Percentiles rank a stretch among this genome's conserved stretches.
phyloP scores from a whole-genome alignment of 2,329 filamentous ascomycete genomes.

The Xylaria sp. region DNA sequence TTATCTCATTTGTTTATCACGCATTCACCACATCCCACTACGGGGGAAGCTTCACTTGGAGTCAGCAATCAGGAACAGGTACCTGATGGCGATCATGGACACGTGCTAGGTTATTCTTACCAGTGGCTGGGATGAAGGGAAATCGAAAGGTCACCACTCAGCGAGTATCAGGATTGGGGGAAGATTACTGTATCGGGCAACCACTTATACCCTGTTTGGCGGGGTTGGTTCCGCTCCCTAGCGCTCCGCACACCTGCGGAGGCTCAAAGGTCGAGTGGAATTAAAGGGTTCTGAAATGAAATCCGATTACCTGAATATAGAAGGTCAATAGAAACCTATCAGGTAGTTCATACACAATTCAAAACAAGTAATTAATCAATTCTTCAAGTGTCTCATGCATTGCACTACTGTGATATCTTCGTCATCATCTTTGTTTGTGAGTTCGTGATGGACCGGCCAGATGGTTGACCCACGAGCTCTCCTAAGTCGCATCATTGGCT shows the following conservation, averaged over 20 bases:
- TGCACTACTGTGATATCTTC: slow-evolving; percentile 18
- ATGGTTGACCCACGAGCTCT: not conserved
- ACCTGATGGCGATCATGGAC: slow-evolving; percentile 32
- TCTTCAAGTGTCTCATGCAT: slow-evolving; percentile 20
- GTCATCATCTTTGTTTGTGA: not conserved
- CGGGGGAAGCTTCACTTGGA: slow-evolving; percentile 20
- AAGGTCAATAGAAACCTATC: slow-evolving; percentile 29
- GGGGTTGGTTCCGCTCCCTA: slow-evolving; percentile 47
- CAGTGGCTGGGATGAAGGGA: slow-evolving; percentile 28
- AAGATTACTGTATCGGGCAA: slow-evolving; percentile 46
- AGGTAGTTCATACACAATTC: slow-evolving; percentile 30
- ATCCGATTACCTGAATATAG: slow-evolving; percentile 29
- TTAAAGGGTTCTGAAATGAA: slow-evolving; percentile 26
- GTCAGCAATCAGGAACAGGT: slow-evolving; percentile 22
- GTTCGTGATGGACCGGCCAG: slow-evolving; percentile 2
- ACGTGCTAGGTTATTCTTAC: slow-evolving; percentile 33
- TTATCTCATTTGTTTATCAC: slow-evolving; percentile 41
- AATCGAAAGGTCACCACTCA: slow-evolving; percentile 47
- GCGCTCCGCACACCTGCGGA: slow-evolving; percentile 37
- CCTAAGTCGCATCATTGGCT: slow-evolving; percentile 31
- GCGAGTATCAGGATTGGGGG: slow-evolving; percentile 38
- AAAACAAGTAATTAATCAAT: slow-evolving; percentile 32
- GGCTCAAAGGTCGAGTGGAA: slow-evolving; percentile 47
- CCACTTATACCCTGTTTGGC: slow-evolving; percentile 34
- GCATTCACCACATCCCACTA: slow-evolving; percentile 27